Percentiles rank a stretch among this genome's conserved stretches.
phyloP scores from a whole-genome alignment of 768 basidiomycete species.

The Lactifluus piperatus region DNA sequence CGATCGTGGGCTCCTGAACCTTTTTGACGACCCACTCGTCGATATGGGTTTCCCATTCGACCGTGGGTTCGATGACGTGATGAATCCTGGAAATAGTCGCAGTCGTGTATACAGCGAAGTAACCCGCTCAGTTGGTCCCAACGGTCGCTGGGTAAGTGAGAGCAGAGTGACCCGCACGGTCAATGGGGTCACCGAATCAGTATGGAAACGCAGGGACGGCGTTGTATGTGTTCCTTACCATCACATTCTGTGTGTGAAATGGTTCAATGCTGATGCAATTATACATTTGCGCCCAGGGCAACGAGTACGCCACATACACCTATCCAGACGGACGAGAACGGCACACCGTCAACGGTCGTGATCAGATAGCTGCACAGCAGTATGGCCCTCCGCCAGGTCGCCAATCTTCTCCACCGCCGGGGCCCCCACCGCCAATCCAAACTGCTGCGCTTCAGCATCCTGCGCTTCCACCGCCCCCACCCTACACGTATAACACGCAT shows the following conservation, averaged over 20 bases:
- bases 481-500: neutral
- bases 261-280: conserved; percentile 7
- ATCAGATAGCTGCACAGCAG: conserved; percentile 25
- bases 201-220: conserved; percentile 45
- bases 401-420: conserved; percentile 1
- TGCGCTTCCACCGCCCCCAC: neutral
- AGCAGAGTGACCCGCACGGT: conserved; percentile 47
- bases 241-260: neutral
- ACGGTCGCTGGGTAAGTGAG: conserved; percentile 43
- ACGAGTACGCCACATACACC: conserved; percentile 60
- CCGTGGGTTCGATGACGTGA: neutral
- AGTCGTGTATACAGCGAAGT: conserved; percentile 23
- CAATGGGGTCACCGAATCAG: conserved; percentile 61
- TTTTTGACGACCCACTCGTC: conserved; percentile 11
- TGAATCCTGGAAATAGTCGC: conserved; percentile 2
- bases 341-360: conserved; percentile 59
- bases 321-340: conserved; percentile 60
- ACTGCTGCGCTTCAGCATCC: neutral
- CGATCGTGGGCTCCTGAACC: neutral
- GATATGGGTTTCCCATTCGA: conserved; percentile 9
- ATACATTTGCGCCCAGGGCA: conserved; percentile 41
- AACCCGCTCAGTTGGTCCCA: conserved; percentile 24
- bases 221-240: conserved; percentile 35
- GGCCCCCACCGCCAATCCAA: conserved; percentile 11
- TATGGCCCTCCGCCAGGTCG: neutral